Conservation (phyloP, 2,329 filamentous ascomycete genomes). For the Lasiodiplodia sp. region DNA sequence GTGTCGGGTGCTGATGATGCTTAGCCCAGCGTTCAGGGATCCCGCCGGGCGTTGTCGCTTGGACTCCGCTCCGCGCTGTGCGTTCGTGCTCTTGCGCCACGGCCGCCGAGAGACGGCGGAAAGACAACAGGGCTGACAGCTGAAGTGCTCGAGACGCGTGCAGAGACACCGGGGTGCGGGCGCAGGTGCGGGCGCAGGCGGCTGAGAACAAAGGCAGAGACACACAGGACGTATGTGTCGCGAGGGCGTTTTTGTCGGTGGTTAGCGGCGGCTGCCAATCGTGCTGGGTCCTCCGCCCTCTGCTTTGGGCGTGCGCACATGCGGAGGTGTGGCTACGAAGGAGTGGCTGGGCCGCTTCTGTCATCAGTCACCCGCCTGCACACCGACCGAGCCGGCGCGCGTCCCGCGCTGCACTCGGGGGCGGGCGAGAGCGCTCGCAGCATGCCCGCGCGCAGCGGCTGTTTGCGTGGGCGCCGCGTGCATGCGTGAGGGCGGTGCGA, state of each 20-base stretch:
- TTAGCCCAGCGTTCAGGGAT: constrained; percentile 26
- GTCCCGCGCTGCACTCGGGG: constrained; percentile 3
- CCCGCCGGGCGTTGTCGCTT: constrained; percentile 29
- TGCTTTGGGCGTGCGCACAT: constrained; percentile 18
- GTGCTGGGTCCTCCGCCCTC: constrained; percentile 7
- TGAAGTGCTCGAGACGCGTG: constrained; percentile 11
- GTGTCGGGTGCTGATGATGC: constrained; percentile 26
- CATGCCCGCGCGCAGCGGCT: neutral
- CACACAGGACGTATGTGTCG: neutral
- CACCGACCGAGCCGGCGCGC: neutral
- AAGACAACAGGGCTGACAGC: neutral
- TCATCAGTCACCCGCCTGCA: neutral
- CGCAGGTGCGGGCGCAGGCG: neutral
- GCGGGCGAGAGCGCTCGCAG: constrained; percentile 3
- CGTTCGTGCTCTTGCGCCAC: constrained; percentile 27
- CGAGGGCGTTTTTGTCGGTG: constrained; percentile 11
- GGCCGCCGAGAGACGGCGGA: constrained; percentile 15
- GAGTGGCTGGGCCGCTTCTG: constrained; percentile 16
- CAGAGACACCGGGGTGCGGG: neutral
- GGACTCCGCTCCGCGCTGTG: constrained; percentile 28
- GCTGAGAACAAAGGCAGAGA: constrained; percentile 10
- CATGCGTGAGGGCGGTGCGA: neutral
- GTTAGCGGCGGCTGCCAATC: constrained; percentile 7
- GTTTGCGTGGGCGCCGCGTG: neutral
- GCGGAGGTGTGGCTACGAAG: constrained; percentile 18